Conservation (phyloP, 495 filamentous ascomycete genomes). For the Hypoxylon rickii region DNA sequence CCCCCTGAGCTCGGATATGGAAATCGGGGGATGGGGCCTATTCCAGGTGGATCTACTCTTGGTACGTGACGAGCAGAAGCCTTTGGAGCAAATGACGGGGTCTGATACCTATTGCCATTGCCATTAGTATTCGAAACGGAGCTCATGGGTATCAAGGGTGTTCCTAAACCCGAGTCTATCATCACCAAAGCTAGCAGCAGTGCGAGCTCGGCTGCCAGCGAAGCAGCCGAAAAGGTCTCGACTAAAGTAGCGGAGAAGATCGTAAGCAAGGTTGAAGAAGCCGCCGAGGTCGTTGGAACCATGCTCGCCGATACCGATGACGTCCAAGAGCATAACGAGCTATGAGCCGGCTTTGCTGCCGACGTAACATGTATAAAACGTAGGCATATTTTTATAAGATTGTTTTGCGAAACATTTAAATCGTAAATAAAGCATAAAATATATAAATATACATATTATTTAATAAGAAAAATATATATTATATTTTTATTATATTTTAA, state of each 20-base stretch:
- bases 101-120: conserved; percentile 8
- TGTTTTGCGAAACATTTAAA: too few species aligned
- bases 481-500: not conserved
- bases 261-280: conserved; percentile 48
- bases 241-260: conserved; percentile 51
- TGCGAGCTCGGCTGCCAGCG: conserved; percentile 26
- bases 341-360: too few species aligned
- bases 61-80: conserved; percentile 46
- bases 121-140: conserved; percentile 85
- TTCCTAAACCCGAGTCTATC: conserved; percentile 59
- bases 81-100: not conserved
- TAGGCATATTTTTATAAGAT: too few species aligned
- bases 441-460: not conserved
- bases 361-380: too few species aligned
- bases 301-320: conserved; percentile 55
- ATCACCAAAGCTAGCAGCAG: conserved; percentile 47
- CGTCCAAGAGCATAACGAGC: conserved; percentile 57
- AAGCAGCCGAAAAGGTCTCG: conserved; percentile 41
- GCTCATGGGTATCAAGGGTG: conserved; percentile 83
- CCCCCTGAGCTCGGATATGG: conserved; percentile 89
- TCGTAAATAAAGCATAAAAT: too few species aligned
- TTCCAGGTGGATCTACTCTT: conserved; percentile 77
- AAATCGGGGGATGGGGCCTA: conserved; percentile 71
- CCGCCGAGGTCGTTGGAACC: conserved; percentile 50
- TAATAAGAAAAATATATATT: too few species aligned